phyloP scores from a whole-genome alignment of 257 asterid genomes.

The Leptodermis oblonga region DNA sequence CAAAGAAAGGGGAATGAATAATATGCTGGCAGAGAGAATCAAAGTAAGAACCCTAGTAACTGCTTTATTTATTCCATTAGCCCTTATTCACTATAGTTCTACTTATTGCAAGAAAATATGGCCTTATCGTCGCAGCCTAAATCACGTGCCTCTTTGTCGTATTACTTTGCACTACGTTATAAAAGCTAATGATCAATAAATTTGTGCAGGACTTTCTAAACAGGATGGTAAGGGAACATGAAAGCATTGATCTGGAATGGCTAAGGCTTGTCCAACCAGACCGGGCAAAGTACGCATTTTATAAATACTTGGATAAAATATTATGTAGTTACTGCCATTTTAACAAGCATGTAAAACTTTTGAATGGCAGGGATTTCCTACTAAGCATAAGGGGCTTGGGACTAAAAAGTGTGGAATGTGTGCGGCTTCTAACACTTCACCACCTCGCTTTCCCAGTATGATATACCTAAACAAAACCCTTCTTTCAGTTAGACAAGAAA shows the following conservation, averaged over 20 bases:
- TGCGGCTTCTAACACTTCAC: slow-evolving; percentile 95
- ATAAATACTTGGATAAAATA: slow-evolving; percentile 9
- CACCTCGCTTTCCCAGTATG: slow-evolving; percentile 99
- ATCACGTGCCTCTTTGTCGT: slow-evolving; percentile 2
- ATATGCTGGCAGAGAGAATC: slow-evolving; percentile 86
- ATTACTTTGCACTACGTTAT: slow-evolving; percentile 9
- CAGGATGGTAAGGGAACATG: slow-evolving; percentile 83
- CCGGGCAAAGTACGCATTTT: slow-evolving; percentile 71
- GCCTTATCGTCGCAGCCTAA: neutral
- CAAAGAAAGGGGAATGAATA: slow-evolving; percentile 96
- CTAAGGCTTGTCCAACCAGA: slow-evolving; percentile 92
- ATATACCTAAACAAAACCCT: slow-evolving; percentile 16
- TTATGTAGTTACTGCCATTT: slow-evolving; percentile 1
- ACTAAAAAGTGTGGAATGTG: slow-evolving; percentile 94
- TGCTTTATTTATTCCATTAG: neutral
- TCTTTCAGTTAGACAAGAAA: slow-evolving; percentile 9
- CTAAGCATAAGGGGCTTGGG: slow-evolving; percentile 93
- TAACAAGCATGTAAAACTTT: slow-evolving; percentile 18
- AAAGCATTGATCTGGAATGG: slow-evolving; percentile 91
- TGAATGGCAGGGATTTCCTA: slow-evolving; percentile 75
- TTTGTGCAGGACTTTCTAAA: slow-evolving; percentile 72
- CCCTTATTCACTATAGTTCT: neutral
- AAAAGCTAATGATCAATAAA: slow-evolving; percentile 21
- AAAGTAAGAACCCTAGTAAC: slow-evolving; percentile 40
- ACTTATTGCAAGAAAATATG: slow-evolving; percentile 3